Evolutionary conservation across 2,329 filamentous ascomycete genomes (phyloP).

Genomic region (Bipolaris victoriae): DNA sequence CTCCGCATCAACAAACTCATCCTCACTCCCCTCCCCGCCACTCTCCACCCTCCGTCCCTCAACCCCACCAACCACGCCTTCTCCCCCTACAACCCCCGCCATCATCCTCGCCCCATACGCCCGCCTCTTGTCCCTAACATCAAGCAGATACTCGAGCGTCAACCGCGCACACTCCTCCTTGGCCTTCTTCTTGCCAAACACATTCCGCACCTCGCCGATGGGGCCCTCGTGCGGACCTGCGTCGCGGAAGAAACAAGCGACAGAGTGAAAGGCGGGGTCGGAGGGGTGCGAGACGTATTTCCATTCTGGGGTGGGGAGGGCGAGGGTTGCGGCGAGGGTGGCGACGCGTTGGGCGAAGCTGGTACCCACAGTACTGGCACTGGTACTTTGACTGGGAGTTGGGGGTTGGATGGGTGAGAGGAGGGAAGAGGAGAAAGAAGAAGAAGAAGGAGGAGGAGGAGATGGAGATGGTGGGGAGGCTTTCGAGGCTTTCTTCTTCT

Average conservation of each 20-base stretch:
- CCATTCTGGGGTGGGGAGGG: conserved; percentile 33
- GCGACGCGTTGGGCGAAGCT: conserved; percentile 27
- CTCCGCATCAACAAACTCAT: background rate
- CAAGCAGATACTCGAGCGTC: conserved; percentile 49
- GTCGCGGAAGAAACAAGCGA: conserved; percentile 44
- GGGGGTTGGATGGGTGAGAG: background rate
- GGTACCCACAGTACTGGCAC: background rate
- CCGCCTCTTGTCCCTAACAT: conserved; percentile 37
- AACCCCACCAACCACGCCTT: background rate
- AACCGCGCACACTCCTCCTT: conserved; percentile 56
- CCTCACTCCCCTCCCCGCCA: background rate
- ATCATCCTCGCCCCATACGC: conserved; percentile 24
- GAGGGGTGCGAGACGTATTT: conserved; percentile 10
- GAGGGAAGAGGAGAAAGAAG: background rate
- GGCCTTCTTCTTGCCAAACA: conserved; percentile 58
- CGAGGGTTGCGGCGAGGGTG: conserved; percentile 26
- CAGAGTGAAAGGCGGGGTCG: conserved; percentile 42
- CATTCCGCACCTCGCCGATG: conserved; percentile 51
- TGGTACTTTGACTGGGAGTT: background rate
- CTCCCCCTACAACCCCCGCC: conserved; percentile 15
- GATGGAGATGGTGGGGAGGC: background rate
- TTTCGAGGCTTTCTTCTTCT: conserved; percentile 33
- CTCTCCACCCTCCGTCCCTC: background rate
- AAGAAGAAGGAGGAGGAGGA: background rate
- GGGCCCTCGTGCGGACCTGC: conserved; percentile 31